Evolutionary conservation across 2,329 filamentous ascomycete genomes (phyloP).

Genomic region (Cytospora leucostoma): DNA sequence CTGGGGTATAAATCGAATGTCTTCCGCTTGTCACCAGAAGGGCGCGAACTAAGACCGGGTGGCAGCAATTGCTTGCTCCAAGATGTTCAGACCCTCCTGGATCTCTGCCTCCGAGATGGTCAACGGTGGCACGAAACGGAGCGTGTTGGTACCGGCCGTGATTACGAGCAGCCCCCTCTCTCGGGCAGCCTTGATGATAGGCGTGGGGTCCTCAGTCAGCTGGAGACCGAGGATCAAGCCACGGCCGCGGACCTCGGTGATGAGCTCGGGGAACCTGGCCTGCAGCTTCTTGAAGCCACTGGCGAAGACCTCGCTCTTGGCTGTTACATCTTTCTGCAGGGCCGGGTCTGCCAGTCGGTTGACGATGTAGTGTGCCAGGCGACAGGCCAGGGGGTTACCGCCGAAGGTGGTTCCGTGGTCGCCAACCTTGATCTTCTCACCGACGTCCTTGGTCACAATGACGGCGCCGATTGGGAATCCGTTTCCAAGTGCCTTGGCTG

Average conservation of each 20-base stretch:
- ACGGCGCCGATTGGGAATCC: constrained; percentile 93
- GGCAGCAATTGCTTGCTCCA: constrained; percentile 65
- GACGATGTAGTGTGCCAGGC: constrained; percentile 85
- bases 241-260: constrained; percentile 77
- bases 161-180: constrained; percentile 89
- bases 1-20: neutral
- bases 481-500: constrained; percentile 94
- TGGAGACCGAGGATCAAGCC: constrained; percentile 89
- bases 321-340: constrained; percentile 68
- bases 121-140: constrained; percentile 88
- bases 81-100: constrained; percentile 70
- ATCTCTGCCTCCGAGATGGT: constrained; percentile 82
- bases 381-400: constrained; percentile 83
- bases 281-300: constrained; percentile 51
- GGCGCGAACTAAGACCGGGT: constrained; percentile 35
- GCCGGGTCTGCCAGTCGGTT: constrained; percentile 69
- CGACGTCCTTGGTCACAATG: constrained; percentile 61
- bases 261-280: constrained; percentile 62
- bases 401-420: constrained; percentile 96
- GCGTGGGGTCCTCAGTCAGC: constrained; percentile 69
- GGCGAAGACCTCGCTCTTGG: constrained; percentile 60
- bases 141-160: constrained; percentile 87
- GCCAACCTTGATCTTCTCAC: constrained; percentile 62
- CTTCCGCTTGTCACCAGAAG: constrained; percentile 7
- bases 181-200: constrained; percentile 79